These are phyloP conservation scores for Golubevia sp. DNA, from an alignment of 1,284 basidiomycete genomes.

Conservation along the genomic window DNA sequence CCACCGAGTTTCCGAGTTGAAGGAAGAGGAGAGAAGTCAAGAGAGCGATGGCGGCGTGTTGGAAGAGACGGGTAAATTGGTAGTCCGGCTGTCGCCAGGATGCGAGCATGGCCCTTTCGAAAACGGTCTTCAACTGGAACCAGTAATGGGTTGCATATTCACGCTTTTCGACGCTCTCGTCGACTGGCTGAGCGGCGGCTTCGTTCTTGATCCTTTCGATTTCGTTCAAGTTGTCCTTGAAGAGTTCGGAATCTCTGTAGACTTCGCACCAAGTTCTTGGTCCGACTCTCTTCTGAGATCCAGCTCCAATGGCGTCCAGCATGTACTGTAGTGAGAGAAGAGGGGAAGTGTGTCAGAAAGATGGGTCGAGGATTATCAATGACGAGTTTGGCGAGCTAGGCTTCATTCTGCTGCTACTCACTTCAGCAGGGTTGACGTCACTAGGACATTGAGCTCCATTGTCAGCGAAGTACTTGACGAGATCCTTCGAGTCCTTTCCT, in stretches of 20 bases:
- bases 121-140: constrained; percentile 44
- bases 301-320: constrained; percentile 52
- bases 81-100: constrained; percentile 35
- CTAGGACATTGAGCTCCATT: constrained; percentile 23
- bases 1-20: constrained; percentile 12
- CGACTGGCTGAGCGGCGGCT: constrained; percentile 25
- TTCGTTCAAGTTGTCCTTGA: constrained; percentile 32
- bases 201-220: constrained; percentile 39
- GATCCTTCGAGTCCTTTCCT: constrained; percentile 33
- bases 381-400: too few species aligned
- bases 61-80: constrained; percentile 53
- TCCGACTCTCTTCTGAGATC: constrained; percentile 42
- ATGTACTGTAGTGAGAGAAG: constrained; percentile 18
- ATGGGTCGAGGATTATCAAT: too few species aligned
- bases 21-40: constrained; percentile 25
- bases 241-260: constrained; percentile 42
- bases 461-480: constrained; percentile 47
- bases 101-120: constrained; percentile 35
- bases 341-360: too few species aligned
- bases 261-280: constrained; percentile 25
- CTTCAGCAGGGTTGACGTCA: constrained; percentile 47
- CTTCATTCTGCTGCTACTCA: too few species aligned
- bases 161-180: constrained; percentile 9
- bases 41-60: constrained; percentile 36
- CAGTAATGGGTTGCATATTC: constrained; percentile 45